Base-by-base conservation (phyloP, 2,329 filamentous ascomycete genomes). In the Claviceps quebecensis region DNA sequence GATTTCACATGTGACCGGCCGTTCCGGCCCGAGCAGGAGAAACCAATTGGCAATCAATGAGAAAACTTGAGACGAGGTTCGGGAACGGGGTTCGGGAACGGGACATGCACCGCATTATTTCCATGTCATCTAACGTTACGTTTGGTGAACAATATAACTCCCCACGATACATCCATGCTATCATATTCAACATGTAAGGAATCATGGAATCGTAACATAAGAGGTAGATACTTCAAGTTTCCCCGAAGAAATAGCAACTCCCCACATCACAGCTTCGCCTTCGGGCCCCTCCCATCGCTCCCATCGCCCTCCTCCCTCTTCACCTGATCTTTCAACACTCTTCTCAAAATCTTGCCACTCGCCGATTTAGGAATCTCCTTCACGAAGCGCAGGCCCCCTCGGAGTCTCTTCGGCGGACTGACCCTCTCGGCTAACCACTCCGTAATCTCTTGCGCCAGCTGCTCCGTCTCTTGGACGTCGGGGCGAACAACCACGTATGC, bases 351-450 rank as follows among this genome's bases (percentile, higher is more conserved):
- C 66, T 76, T 76, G 2, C 73, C 73, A 16, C 71, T 68, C 13
- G 76, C 73, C 57, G 85, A 87, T 69, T 86, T 89, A 13, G 85
- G 84, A 34, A 90, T 80, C 26, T 71, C 71, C 37, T 84, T 75
- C 7, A 84, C 67, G 61, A 88, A 87, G 13, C 73, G 66, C 19
- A 90, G 78, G 1, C 86, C 86, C 0, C 85, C 86, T 4, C 80
- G 82, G 57, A 89, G 70, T 59, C 77, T 74, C 67, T 90, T 90
- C 58, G 82, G 76, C 48, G 69, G 73, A 0, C 80, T 76, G 4
- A 88, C 84, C 51, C 77, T 77, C 48, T 73, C 73, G 17, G 77
- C 75, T 60, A 69, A 52, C 67, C 67, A 70, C 34, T 62, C 55
- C 5, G 58, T 49, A 19, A 70, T 69, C 11, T 68, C 65, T n/a